Evolutionary conservation across 805 yeast genomes (phyloP), one percentile per base, ranked within the genome.

Genomic region (Nakazawaea ishiwadae): DNA sequence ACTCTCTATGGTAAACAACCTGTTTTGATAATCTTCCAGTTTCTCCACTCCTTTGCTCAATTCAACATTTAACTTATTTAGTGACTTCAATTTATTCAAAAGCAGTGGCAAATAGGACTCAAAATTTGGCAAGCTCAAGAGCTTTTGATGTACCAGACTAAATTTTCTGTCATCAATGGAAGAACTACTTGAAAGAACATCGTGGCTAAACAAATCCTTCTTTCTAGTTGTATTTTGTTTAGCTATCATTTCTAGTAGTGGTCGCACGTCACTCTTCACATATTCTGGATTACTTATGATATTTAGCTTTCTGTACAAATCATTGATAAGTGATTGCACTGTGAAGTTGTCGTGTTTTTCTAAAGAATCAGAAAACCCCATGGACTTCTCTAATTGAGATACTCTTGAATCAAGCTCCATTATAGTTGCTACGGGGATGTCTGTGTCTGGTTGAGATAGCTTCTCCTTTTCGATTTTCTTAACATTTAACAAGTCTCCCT

Each of bases 241-340:
- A 5, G 40, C 26, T 7, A 56, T 20, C 10, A 18, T 29, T 1
- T 40, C 46, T 2, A 59, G 28, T 15, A 50, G 41, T 2, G 31
- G 17, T 15, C 44, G 48, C 6, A 55, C 47, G 16, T 50, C 50
- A 5, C 47, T 37, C 4, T 40, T 14, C 4, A 48, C 34, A 14
- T 36, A 40, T 3, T 47, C 48, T 3, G 53, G 50, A 18, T 50
- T 49, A 3, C 48, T 16, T 2, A 58, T 19, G 9, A 59, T 4
- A 21, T 51, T 50, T 1, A 53, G 17, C 26, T 50, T 39, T 31
- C 56, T 41, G 27, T 54, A 49, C 4, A 60, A 34, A 44, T 60
- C 62, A 37, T 54, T 52, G 4, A 59, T 46, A 15, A 43, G 39
- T 3, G 51, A 42, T 36, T 56, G 58, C 3, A 59, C 15, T 2